Conservation (phyloP, 163 green algal genomes). For the Scenedesmus sp. region DNA sequence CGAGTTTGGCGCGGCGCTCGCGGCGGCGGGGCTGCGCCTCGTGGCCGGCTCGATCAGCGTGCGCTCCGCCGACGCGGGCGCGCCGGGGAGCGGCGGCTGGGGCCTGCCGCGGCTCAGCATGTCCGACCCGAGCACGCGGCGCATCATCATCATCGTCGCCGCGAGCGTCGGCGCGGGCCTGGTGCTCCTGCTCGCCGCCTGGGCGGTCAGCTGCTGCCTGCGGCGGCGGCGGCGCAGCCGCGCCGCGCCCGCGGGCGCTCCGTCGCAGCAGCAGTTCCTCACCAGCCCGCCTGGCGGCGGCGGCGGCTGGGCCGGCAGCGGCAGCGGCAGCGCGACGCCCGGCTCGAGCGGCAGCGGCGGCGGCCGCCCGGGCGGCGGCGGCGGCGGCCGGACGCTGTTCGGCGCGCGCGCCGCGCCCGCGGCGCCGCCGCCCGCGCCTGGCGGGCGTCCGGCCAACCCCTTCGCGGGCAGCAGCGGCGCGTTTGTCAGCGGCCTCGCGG, state of each 20-base stretch:
- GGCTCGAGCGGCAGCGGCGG: not conserved
- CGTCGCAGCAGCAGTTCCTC: not conserved
- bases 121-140: not conserved
- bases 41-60: conserved; percentile 18
- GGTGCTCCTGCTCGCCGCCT: conserved; percentile 14
- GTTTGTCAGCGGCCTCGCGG: conserved; percentile 10
- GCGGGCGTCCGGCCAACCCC: conserved; percentile 24
- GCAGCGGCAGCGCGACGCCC: conserved; percentile 6
- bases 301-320: conserved; percentile 1
- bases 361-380: not conserved
- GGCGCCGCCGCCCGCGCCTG: too few species aligned
- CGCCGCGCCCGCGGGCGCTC: not conserved
- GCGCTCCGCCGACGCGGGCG: not conserved
- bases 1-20: conserved; percentile 25
- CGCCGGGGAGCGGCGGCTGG: not conserved
- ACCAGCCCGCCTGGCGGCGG: not conserved
- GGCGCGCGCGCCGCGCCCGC: too few species aligned
- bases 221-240: not conserved
- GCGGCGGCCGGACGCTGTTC: conserved; percentile 18
- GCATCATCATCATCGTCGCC: conserved; percentile 45
- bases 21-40: conserved; percentile 24
- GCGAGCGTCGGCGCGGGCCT: conserved; percentile 31
- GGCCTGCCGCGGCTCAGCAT: conserved; percentile 16
- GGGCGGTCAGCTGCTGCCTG: not conserved
- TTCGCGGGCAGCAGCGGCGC: conserved; percentile 9